Conservation (phyloP, 2,329 filamentous ascomycete species). For the Fusarium veterinarium region DNA sequence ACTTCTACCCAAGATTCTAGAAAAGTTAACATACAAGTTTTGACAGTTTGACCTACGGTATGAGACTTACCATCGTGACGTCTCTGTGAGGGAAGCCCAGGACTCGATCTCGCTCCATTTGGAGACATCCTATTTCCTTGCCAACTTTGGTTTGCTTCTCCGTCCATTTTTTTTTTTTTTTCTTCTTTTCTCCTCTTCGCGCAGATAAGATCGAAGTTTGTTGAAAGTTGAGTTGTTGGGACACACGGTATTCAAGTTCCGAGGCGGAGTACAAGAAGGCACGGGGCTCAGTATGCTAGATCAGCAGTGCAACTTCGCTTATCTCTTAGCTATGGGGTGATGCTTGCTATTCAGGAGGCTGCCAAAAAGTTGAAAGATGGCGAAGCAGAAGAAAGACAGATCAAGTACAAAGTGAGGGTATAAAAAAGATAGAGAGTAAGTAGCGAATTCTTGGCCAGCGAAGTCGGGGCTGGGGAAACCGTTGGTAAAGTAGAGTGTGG, state of each 20-base stretch:
- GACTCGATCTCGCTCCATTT: slow-evolving; percentile 45
- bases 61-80: slow-evolving; percentile 52
- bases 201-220: slow-evolving; percentile 11
- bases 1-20: slow-evolving; percentile 98
- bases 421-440: slow-evolving; percentile 23
- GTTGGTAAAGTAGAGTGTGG: slow-evolving; percentile 32
- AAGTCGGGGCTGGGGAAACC: slow-evolving; percentile 39
- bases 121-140: slow-evolving; percentile 43
- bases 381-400: slow-evolving; percentile 1
- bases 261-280: slow-evolving; percentile 19
- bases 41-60: not conserved
- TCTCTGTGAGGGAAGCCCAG: slow-evolving; percentile 48
- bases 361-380: not conserved
- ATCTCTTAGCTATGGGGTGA: slow-evolving; percentile 24
- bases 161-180: slow-evolving; percentile 46
- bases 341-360: slow-evolving; percentile 21
- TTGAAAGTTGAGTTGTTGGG: slow-evolving; percentile 13
- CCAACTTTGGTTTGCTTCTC: slow-evolving; percentile 43
- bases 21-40: slow-evolving; percentile 22
- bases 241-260: slow-evolving; percentile 32
- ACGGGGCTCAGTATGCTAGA: slow-evolving; percentile 24
- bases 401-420: slow-evolving; percentile 14
- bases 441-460: slow-evolving; percentile 31
- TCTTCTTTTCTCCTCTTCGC: slow-evolving; percentile 13
- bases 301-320: slow-evolving; percentile 39